Percentiles rank a stretch among this genome's conserved stretches.
Conservation (phyloP, 495 filamentous ascomycete genomes). For the Amniculicola lignicola region DNA sequence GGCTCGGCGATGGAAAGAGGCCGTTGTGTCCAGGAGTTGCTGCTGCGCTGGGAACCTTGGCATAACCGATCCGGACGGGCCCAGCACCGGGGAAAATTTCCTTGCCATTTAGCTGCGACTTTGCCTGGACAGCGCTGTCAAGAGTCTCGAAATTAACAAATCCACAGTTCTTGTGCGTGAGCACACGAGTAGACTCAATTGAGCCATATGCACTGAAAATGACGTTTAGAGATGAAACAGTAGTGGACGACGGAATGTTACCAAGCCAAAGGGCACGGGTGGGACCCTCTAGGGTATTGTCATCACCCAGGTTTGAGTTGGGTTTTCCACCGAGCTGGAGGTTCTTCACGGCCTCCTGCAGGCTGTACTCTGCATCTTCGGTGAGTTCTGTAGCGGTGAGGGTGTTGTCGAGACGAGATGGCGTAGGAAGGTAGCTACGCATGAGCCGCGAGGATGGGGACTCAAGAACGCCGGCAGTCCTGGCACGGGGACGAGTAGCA, state of each 20-base stretch:
- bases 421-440: slow-evolving; percentile 73
- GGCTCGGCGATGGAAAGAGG: slow-evolving; percentile 87
- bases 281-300: slow-evolving; percentile 79
- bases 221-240: slow-evolving; percentile 83
- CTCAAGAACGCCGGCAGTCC: slow-evolving; percentile 87
- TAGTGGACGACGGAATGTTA: slow-evolving; percentile 96
- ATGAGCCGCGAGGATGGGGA: slow-evolving; percentile 70
- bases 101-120: slow-evolving; percentile 83
- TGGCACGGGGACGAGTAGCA: slow-evolving; percentile 77
- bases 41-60: slow-evolving; percentile 87
- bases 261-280: slow-evolving; percentile 95
- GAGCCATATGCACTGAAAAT: slow-evolving; percentile 90
- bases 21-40: slow-evolving; percentile 81
- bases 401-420: slow-evolving; percentile 79
- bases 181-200: slow-evolving; percentile 85
- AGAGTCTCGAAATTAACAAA: slow-evolving; percentile 95
- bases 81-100: slow-evolving; percentile 98
- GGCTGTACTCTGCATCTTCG: slow-evolving; percentile 68
- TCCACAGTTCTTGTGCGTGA: slow-evolving; percentile 98
- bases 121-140: slow-evolving; percentile 86
- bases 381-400: slow-evolving; percentile 77
- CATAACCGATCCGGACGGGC: slow-evolving; percentile 91
- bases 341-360: slow-evolving; percentile 72
- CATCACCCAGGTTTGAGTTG: slow-evolving; percentile 50
- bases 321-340: slow-evolving; percentile 65